A percentile compares a stretch with the other conserved stretches of the same genome.
These are phyloP conservation scores for Cicer judaicum DNA, from an alignment of 306 rosid species.

Conservation along the genomic window DNA sequence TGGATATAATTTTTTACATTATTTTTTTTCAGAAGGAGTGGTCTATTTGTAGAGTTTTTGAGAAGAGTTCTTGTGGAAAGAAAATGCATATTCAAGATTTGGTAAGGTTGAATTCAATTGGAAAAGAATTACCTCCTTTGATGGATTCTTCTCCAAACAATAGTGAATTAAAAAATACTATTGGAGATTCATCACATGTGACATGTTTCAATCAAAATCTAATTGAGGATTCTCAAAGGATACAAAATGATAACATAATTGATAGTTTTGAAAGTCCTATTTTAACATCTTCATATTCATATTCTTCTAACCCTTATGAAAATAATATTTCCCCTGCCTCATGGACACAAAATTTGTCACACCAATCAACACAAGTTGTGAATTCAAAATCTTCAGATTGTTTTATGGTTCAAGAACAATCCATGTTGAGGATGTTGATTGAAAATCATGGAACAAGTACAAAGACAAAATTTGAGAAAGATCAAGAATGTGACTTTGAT, in stretches of 20 bases:
- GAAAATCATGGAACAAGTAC: conserved; percentile 48
- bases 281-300: conserved; percentile 36
- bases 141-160: conserved; percentile 67
- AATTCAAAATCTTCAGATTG: conserved; percentile 42
- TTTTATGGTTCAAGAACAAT: conserved; percentile 46
- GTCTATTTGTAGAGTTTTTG: conserved; percentile 78
- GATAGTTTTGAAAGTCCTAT: conserved; percentile 33
- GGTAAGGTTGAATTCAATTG: conserved; percentile 46
- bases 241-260: conserved; percentile 41
- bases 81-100: conserved; percentile 56
- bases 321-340: conserved; percentile 45
- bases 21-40: conserved; percentile 70
- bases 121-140: conserved; percentile 61
- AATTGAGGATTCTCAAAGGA: conserved; percentile 46
- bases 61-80: conserved; percentile 56
- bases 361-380: conserved; percentile 39
- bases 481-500: conserved; percentile 46
- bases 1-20: not conserved
- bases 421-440: conserved; percentile 52
- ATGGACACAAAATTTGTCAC: conserved; percentile 17
- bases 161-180: conserved; percentile 47
- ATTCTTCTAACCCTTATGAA: conserved; percentile 40
- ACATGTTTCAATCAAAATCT: conserved; percentile 72
- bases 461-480: conserved; percentile 31
- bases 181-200: conserved; percentile 57